Evolutionary conservation across 768 basidiomycete genomes (phyloP).

Genomic region (Lanmaoa pseudosensibilis): DNA sequence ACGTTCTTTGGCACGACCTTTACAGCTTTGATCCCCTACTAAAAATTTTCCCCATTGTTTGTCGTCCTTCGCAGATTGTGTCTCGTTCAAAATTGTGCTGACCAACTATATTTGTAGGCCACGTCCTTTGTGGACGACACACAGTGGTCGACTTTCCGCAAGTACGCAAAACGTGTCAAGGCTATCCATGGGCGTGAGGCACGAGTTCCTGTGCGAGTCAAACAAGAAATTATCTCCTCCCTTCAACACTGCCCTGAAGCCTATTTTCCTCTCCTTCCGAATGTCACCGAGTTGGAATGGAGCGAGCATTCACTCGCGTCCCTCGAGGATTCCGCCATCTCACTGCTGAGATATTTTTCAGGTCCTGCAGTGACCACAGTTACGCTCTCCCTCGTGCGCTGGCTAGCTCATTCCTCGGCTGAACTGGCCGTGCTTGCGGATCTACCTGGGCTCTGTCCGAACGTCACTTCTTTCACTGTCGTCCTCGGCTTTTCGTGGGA

Average conservation of each 20-base stretch:
- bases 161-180: conserved; percentile 27
- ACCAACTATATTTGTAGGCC: background rate
- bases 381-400: conserved; percentile 14
- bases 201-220: background rate
- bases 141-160: conserved; percentile 18
- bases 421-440: conserved; percentile 17
- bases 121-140: conserved; percentile 4
- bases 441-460: conserved; percentile 19
- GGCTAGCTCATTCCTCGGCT: conserved; percentile 5
- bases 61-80: background rate
- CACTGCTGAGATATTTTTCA: conserved; percentile 14
- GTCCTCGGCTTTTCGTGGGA: conserved; percentile 8
- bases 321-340: conserved; percentile 8
- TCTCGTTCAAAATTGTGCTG: background rate
- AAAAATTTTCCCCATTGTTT: conserved; percentile 1
- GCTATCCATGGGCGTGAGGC: conserved; percentile 3
- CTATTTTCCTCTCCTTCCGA: conserved; percentile 26
- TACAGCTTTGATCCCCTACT: conserved; percentile 13
- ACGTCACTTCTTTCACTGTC: conserved; percentile 20
- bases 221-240: conserved; percentile 3
- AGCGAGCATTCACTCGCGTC: conserved; percentile 2
- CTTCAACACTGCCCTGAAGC: conserved; percentile 10
- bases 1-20: conserved; percentile 15
- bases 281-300: conserved; percentile 18
- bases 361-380: conserved; percentile 14